Evolutionary conservation across 495 filamentous ascomycete genomes (phyloP).

Genomic region (Xylaria castorea): DNA sequence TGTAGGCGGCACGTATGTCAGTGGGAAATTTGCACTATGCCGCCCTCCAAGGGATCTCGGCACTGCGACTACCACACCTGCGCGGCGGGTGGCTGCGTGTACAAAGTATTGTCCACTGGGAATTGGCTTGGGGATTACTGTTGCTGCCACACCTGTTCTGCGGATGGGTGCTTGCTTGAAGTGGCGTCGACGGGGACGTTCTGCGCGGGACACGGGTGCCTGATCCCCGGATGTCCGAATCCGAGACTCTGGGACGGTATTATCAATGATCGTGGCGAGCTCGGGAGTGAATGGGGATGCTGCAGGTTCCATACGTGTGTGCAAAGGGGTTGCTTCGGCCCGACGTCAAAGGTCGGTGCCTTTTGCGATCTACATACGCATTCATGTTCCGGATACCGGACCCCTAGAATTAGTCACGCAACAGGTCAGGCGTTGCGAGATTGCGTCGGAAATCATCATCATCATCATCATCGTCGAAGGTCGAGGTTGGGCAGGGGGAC

Average conservation of each 20-base stretch:
- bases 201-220: slow-evolving; percentile 8
- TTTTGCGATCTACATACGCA: slow-evolving; percentile 4
- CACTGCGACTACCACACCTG: slow-evolving; percentile 13
- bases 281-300: neutral
- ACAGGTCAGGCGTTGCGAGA: neutral
- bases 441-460: neutral
- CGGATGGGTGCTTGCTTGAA: neutral
- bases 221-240: slow-evolving; percentile 10
- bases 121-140: slow-evolving; percentile 4
- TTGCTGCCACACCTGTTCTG: slow-evolving; percentile 20
- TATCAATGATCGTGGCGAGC: neutral
- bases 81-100: neutral
- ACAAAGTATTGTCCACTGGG: neutral
- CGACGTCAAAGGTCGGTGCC: neutral
- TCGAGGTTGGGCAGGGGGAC: no score
- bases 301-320: slow-evolving; percentile 20
- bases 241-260: slow-evolving; percentile 4
- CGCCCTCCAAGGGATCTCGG: neutral
- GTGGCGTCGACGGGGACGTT: neutral
- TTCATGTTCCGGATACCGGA: neutral
- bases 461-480: neutral
- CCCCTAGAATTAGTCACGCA: neutral
- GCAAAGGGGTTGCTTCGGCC: slow-evolving; percentile 13
- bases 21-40: neutral
- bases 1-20: slow-evolving; percentile 14